Conservation (phyloP, 768 basidiomycete genomes). For the Phylloporus arenicola region DNA sequence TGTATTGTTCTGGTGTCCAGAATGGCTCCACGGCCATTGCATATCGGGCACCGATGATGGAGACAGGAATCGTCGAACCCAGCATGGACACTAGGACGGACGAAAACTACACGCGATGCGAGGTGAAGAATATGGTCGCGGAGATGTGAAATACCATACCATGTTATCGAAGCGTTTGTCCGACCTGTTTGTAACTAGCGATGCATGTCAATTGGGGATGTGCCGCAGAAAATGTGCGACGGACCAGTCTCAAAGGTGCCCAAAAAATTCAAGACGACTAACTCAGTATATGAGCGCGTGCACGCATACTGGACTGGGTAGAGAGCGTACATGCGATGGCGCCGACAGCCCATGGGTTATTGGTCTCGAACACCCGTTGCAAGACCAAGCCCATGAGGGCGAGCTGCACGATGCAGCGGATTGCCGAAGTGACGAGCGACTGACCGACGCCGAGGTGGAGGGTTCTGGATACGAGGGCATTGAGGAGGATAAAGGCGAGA, state of each 20-base stretch:
- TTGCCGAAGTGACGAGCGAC: conserved; percentile 62
- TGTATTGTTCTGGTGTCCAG: conserved; percentile 80
- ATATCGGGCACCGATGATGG: conserved; percentile 67
- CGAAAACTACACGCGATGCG: conserved; percentile 41
- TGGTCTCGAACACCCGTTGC: conserved; percentile 68
- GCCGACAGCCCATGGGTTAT: conserved; percentile 69
- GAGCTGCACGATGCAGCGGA: conserved; percentile 75
- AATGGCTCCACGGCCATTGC: conserved; percentile 76
- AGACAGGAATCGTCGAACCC: conserved; percentile 72
- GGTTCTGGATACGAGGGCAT: conserved; percentile 57
- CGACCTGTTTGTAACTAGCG: conserved; percentile 70
- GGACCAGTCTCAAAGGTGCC: conserved; percentile 74
- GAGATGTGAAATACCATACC: conserved; percentile 35
- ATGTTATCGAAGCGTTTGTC: conserved; percentile 68
- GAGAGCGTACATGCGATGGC: conserved; percentile 60
- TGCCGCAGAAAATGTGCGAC: conserved; percentile 13
- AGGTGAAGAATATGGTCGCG: conserved; percentile 12
- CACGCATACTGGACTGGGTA: neutral
- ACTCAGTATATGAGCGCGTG: neutral
- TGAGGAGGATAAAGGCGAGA: conserved; percentile 69
- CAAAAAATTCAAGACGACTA: conserved; percentile 67
- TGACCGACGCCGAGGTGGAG: conserved; percentile 66
- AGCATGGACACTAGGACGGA: conserved; percentile 64
- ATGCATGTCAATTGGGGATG: neutral
- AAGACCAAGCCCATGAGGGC: conserved; percentile 66